Evolutionary conservation across 176 grass and related monocot genomes (phyloP).

Genomic region (Pontederia paniculata): DNA sequence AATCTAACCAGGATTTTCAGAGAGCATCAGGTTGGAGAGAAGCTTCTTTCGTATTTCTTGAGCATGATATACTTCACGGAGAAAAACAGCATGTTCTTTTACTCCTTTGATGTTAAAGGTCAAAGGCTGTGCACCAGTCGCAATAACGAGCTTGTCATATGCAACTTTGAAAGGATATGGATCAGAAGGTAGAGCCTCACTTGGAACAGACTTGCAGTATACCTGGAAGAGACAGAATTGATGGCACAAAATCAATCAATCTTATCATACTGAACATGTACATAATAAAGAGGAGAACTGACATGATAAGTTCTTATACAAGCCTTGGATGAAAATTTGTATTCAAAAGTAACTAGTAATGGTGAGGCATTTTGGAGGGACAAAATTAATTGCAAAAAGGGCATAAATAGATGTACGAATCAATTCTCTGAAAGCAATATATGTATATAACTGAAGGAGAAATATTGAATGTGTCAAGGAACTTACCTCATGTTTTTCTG

Average conservation of each 20-base stretch:
- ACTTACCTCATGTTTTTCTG: conserved; percentile 40
- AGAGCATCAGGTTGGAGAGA: conserved; percentile 85
- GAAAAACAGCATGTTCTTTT: conserved; percentile 67
- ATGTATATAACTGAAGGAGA: background rate
- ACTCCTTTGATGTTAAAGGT: conserved; percentile 92
- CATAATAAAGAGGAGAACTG: background rate
- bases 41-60: conserved; percentile 84
- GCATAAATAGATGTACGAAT: background rate
- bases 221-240: conserved; percentile 20
- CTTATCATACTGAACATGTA: background rate
- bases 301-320: no score
- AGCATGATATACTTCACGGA: conserved; percentile 81
- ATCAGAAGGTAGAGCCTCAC: conserved; percentile 27
- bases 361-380: no score
- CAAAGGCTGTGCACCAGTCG: conserved; percentile 63
- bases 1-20: conserved; percentile 62
- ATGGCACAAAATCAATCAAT: background rate
- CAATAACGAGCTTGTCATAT: conserved; percentile 94
- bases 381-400: background rate
- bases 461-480: background rate
- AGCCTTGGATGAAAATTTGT: no score
- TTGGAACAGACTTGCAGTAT: conserved; percentile 32
- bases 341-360: no score
- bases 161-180: conserved; percentile 68
- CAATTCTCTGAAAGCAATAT: background rate